Evolutionary conservation across 768 basidiomycete genomes (phyloP), one percentile per base, ranked within the genome.

Genomic region (Gautieria morchelliformis): DNA sequence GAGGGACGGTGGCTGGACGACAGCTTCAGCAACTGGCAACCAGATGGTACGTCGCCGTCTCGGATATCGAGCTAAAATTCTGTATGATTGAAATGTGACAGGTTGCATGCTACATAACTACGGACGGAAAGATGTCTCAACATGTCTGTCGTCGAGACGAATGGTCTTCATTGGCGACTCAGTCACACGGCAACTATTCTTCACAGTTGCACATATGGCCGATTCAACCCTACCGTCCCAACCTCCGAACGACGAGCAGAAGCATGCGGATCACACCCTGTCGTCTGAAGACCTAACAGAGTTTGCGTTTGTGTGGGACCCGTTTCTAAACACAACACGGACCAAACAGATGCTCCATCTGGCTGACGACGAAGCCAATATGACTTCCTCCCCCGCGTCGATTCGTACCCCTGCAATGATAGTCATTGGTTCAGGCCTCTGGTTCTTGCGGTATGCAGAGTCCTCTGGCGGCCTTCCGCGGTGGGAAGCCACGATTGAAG

Each of bases 121-220:
- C 67, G 73, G 74, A 52, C 68, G 80, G 5, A 71, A 70, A 7
- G 82, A 89, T 52, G 75, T 75, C 30, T 66, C 72, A 8, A 64
- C 66, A 14, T 91, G 89, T 64, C 68, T 89, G 20, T 67, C 69
- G n/a, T 76, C 77, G 5, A 74, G 79, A 61, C 78, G 77, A 8
- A 71, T 92, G 39, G 74, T 87, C 41, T 95, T 95, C 66, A 72
- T 89, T 42, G 93, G 93, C 19, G 93, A 96, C 68, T 93, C 90
- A 17, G 81, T 87, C 35, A 86, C 89, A 14, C 76, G 93, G 49
- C 77, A 80, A 54, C 74, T 93, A 15, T 95, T 87, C 72, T 93
- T 88, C 67, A 81, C 87, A 53, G 74, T 86, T 50, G 79, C 81
- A 11, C 76, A 84, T 56, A 63, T 77, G 42, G 67, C 87, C 17